phyloP scores from a whole-genome alignment of 225 moss, liverwort and hornwort species.

The Thuidium tamariscinum region DNA sequence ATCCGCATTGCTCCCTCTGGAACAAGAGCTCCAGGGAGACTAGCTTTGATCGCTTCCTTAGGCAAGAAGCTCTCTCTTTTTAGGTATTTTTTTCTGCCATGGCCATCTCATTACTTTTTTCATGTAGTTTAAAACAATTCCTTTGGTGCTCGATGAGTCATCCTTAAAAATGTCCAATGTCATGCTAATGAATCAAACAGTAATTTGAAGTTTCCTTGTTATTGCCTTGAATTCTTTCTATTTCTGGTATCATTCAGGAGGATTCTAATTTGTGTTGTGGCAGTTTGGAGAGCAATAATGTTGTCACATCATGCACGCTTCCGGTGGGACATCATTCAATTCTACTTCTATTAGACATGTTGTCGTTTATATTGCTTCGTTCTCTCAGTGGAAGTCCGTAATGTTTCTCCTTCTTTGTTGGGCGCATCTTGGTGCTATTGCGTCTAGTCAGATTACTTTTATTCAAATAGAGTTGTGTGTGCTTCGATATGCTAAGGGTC shows the following conservation, averaged over 20 bases:
- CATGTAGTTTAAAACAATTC: neutral
- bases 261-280: neutral
- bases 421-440: neutral
- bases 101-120: neutral
- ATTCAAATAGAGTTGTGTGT: neutral
- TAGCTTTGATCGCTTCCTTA: conserved; percentile 65
- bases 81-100: conserved; percentile 21
- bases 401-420: neutral
- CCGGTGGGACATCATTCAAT: conserved; percentile 22
- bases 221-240: neutral
- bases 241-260: neutral
- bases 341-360: neutral
- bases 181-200: neutral
- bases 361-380: neutral
- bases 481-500: neutral
- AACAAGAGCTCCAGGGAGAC: conserved; percentile 55
- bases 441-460: neutral
- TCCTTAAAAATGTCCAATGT: neutral
- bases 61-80: conserved; percentile 67
- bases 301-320: conserved; percentile 50
- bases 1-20: conserved; percentile 71
- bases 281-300: conserved; percentile 68
- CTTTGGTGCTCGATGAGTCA: neutral
- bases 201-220: neutral
- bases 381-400: neutral